Conservation (phyloP, 768 basidiomycete genomes). For the Hemileccinum rubropunctum region DNA sequence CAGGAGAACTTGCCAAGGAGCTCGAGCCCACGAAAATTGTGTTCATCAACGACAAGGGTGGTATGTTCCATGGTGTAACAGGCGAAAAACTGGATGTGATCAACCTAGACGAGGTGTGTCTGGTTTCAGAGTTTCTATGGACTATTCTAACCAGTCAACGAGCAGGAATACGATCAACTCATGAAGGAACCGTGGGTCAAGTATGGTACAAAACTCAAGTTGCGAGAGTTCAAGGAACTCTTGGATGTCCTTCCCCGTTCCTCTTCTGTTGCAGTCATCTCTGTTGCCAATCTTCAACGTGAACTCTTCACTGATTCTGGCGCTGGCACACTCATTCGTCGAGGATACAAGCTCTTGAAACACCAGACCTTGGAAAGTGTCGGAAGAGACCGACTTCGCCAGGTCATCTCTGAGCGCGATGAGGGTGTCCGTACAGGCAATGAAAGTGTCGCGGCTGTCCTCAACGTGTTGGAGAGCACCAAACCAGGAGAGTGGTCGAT, state of each 20-base stretch:
- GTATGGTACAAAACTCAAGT: slow-evolving; percentile 97
- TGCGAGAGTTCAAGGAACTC: slow-evolving; percentile 98
- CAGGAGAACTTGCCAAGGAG: slow-evolving; percentile 96
- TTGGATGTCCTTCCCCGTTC: slow-evolving; percentile 97
- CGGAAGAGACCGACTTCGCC: slow-evolving; percentile 91
- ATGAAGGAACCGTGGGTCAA: slow-evolving; percentile 99
- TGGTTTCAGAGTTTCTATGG: background rate
- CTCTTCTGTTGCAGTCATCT: slow-evolving; percentile 98
- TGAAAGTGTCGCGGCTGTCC: slow-evolving; percentile 83
- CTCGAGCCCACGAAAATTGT: slow-evolving; percentile 99
- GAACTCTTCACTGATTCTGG: slow-evolving; percentile 99
- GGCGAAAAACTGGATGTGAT: slow-evolving; percentile 95
- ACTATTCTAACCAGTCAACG: background rate
- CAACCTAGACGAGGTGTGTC: slow-evolving; percentile 87
- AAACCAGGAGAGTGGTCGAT: slow-evolving; percentile 86
- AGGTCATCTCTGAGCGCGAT: slow-evolving; percentile 94
- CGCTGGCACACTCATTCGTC: slow-evolving; percentile 95
- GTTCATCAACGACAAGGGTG: slow-evolving; percentile 97
- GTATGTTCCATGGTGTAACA: slow-evolving; percentile 95
- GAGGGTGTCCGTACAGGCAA: slow-evolving; percentile 82
- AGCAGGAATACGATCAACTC: slow-evolving; percentile 88
- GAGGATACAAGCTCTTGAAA: slow-evolving; percentile 97
- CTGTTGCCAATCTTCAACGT: slow-evolving; percentile 87
- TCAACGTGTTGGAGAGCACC: slow-evolving; percentile 55
- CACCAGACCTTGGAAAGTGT: slow-evolving; percentile 76